A percentile compares a stretch with the other conserved stretches of the same genome.
Conservation (phyloP, 352 stramenopile species). For the Phytopythium helicoides region DNA sequence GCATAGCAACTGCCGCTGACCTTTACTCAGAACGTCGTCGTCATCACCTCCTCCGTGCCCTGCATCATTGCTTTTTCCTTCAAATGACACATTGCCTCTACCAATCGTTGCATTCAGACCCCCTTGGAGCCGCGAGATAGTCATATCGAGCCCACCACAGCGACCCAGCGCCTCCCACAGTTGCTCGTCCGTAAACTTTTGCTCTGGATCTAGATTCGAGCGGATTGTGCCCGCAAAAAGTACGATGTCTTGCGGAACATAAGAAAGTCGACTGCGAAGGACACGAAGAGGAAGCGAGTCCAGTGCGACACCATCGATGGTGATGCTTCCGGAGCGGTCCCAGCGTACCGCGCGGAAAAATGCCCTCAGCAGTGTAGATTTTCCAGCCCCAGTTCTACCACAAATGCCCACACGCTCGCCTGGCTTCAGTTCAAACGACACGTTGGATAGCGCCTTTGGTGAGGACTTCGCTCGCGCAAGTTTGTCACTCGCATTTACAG, state of each 20-base stretch:
- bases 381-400: constrained; percentile 89
- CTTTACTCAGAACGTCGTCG: constrained; percentile 64
- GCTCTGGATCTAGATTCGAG: constrained; percentile 81
- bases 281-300: constrained; percentile 51
- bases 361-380: constrained; percentile 82
- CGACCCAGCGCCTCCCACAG: constrained; percentile 59
- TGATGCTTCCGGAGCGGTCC: constrained; percentile 43
- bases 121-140: constrained; percentile 34
- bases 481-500: too few species aligned
- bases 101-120: constrained; percentile 55
- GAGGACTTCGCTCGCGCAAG: not conserved
- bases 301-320: constrained; percentile 75
- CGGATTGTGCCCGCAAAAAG: constrained; percentile 82
- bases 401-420: constrained; percentile 58
- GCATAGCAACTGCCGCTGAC: constrained; percentile 73
- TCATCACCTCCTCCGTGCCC: constrained; percentile 3
- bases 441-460: constrained; percentile 33
- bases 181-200: constrained; percentile 31
- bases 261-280: constrained; percentile 71
- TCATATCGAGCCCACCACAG: constrained; percentile 40
- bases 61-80: not conserved
- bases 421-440: constrained; percentile 3
- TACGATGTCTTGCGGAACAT: constrained; percentile 82
- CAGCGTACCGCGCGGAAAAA: constrained; percentile 74
- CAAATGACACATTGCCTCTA: not conserved